Evolutionary conservation across 225 moss, liverwort and hornwort species (phyloP), one percentile per base, ranked within the genome.

Genomic region (Physcomitrellopsis africana): DNA sequence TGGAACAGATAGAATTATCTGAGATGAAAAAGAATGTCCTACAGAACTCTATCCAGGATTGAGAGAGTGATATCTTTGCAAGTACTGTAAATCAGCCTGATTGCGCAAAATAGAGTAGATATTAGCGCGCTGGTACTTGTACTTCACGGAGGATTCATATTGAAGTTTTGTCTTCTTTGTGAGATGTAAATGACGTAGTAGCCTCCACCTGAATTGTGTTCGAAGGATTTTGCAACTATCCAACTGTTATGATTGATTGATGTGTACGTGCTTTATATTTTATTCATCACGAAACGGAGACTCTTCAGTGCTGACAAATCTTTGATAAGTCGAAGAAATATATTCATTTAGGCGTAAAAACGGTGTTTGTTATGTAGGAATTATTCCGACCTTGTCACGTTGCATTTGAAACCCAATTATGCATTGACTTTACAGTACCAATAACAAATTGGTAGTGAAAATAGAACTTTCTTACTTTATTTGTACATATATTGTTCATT

Each of bases 41-140:
- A 18, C 47, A 48, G 45, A 55, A 56, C 45, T 56, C 45, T 53
- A 14, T 52, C n/a, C 56, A 27, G 44, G 46, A 12, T 55, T 65
- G n/a, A 65, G 56, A 65, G 18, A 46, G 65, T 13, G 65, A 74
- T 74, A 65, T 46, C 74, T 56, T 74, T 65, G 65, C 74, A 74
- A 74, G 63, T 55, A 27, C 71, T 72, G 60, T 47, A 11, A 26
- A 60, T 18, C 29, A 63, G 63, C 45, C 16, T 27, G 17, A 65
- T 74, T 74, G 64, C 74, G 55, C 55, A 44, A 7, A 64, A 51
- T 61, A 56, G 45, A 65, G 65, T 65, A 74, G 65, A 65, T 65
- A 65, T 43, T 27, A 56, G 45, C 18, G 65, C 74, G 46, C 24
- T 55, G 29, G 18, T 65, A 61, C 49, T 51, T 72, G 72, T 44